A percentile compares a stretch with the other conserved stretches of the same genome.
Conservation (phyloP, 768 basidiomycete genomes). For the Scleroderma citrinum region DNA sequence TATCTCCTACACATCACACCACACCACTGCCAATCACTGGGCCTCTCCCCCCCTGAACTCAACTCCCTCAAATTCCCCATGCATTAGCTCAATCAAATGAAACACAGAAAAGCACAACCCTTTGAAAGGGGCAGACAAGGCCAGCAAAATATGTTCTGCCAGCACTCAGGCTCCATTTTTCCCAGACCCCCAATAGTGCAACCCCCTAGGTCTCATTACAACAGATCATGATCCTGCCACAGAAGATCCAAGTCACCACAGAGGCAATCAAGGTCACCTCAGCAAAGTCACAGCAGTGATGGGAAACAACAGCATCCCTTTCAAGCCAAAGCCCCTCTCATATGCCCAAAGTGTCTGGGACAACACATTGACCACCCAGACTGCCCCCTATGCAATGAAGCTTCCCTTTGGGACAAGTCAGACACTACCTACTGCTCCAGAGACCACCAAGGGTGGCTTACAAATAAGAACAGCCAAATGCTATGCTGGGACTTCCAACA, state of each 20-base stretch:
- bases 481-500: not conserved
- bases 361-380: not conserved
- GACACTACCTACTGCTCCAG: not conserved
- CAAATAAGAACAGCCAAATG: not conserved
- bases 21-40: not conserved
- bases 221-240: too few relatives aligned
- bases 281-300: not conserved
- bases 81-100: too few relatives aligned
- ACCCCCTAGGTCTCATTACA: too few relatives aligned
- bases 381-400: not conserved
- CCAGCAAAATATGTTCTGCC: too few relatives aligned
- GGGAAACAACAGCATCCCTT: not conserved
- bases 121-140: too few relatives aligned
- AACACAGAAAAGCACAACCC: too few relatives aligned
- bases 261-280: not conserved
- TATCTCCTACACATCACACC: too few relatives aligned
- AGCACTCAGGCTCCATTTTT: too few relatives aligned
- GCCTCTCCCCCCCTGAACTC: too few relatives aligned
- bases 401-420: not conserved
- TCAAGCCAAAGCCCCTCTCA: not conserved
- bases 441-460: not conserved
- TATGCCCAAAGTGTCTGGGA: not conserved
- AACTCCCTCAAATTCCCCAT: too few relatives aligned
- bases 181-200: too few relatives aligned
- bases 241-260: too few relatives aligned